Conservation (phyloP, 2,329 filamentous ascomycete genomes). For the Aureobasidium namibiae region DNA sequence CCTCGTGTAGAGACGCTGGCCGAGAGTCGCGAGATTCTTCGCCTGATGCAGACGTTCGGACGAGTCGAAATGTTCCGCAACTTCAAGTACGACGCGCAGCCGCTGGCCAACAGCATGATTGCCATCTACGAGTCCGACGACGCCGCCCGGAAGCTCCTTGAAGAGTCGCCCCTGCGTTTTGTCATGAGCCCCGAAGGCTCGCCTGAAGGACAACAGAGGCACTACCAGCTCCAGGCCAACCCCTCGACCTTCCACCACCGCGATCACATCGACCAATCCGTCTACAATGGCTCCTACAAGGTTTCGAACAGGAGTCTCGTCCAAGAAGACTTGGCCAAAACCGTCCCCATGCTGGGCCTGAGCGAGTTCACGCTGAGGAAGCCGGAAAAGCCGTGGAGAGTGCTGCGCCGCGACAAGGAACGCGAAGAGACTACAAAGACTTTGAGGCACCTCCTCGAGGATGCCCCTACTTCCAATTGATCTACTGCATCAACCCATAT, state of each 20-base stretch:
- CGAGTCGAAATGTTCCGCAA: constrained; percentile 41
- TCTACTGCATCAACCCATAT: neutral
- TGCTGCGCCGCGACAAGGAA: constrained; percentile 21
- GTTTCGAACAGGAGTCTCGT: constrained; percentile 21
- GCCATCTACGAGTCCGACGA: constrained; percentile 38
- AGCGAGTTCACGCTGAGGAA: constrained; percentile 32
- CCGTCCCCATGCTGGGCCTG: constrained; percentile 33
- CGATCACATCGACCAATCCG: constrained; percentile 28
- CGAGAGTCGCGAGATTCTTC: constrained; percentile 42
- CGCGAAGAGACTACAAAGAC: constrained; percentile 25
- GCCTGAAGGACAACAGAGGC: constrained; percentile 4
- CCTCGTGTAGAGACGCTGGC: constrained; percentile 39
- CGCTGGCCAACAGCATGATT: constrained; percentile 35
- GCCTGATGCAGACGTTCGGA: constrained; percentile 40
- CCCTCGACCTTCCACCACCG: constrained; percentile 7
- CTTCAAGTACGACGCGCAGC: constrained; percentile 39
- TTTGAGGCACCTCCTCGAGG: constrained; percentile 26
- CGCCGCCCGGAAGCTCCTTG: constrained; percentile 34
- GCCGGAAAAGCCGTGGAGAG: constrained; percentile 28
- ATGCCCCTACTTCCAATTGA: neutral
- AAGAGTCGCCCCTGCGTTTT: constrained; percentile 40
- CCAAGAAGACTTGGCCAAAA: constrained; percentile 30
- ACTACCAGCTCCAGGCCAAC: constrained; percentile 11
- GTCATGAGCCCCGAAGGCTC: constrained; percentile 29
- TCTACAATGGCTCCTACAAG: constrained; percentile 25